These are phyloP conservation scores for Cynanchum wilfordii DNA, from an alignment of 257 asterid genomes.

Conservation along the genomic window DNA sequence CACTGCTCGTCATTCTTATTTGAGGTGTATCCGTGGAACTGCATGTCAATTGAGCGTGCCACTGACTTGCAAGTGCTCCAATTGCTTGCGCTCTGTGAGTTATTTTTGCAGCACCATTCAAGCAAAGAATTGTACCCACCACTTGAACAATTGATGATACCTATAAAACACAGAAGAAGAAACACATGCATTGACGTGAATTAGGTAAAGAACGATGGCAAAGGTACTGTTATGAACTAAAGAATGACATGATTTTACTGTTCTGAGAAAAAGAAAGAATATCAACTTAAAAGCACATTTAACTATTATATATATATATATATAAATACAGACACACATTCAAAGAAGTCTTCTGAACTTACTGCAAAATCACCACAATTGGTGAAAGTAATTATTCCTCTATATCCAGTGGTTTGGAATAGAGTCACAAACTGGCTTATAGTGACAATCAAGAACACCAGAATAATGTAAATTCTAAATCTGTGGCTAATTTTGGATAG, in stretches of 20 bases:
- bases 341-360: constrained; percentile 30
- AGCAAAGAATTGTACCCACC: constrained; percentile 58
- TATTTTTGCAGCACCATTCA: constrained; percentile 75
- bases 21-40: constrained; percentile 37
- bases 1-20: constrained; percentile 37
- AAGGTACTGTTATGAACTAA: neutral
- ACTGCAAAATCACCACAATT: constrained; percentile 93
- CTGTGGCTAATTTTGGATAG: constrained; percentile 91
- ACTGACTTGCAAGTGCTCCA: constrained; percentile 58
- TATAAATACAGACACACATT: neutral
- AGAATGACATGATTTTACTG: neutral
- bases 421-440: constrained; percentile 63
- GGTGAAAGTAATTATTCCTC: constrained; percentile 50
- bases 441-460: constrained; percentile 65
- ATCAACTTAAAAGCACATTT: neutral
- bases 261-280: neutral
- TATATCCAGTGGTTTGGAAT: constrained; percentile 60
- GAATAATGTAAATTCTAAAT: constrained; percentile 70
- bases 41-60: constrained; percentile 76
- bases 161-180: constrained; percentile 21
- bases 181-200: neutral
- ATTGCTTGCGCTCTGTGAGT: constrained; percentile 77
- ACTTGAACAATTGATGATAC: constrained; percentile 67
- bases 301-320: neutral
- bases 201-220: neutral